These are phyloP conservation scores for Metarhizium rileyi DNA, from an alignment of 2,329 filamentous ascomycete species.

Conservation along the genomic window DNA sequence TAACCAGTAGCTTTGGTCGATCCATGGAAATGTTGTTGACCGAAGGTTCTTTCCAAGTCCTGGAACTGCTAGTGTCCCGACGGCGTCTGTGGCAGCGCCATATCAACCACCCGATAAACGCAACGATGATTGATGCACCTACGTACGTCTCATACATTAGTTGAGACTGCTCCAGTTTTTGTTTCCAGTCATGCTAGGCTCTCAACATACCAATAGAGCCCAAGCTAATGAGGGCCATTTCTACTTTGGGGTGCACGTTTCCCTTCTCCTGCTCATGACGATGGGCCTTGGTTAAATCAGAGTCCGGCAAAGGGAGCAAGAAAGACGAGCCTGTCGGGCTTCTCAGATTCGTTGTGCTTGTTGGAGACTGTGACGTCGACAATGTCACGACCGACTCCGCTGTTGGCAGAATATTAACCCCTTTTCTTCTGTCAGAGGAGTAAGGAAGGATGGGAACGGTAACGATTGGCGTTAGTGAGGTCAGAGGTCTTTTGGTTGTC, in stretches of 20 bases:
- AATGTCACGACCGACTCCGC: not conserved
- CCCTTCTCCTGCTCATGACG: slow-evolving; percentile 1
- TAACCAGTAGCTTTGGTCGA: slow-evolving; percentile 6
- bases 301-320: not conserved
- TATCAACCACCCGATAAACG: slow-evolving; percentile 34
- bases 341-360: not conserved
- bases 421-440: slow-evolving; percentile 6
- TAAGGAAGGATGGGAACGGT: slow-evolving; percentile 1
- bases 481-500: not conserved
- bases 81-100: slow-evolving; percentile 23
- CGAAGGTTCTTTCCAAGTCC: slow-evolving; percentile 16
- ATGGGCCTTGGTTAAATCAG: not conserved
- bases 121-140: slow-evolving; percentile 35
- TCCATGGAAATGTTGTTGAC: not conserved
- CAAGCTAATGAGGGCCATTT: slow-evolving; percentile 13
- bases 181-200: not conserved
- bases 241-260: slow-evolving; percentile 3
- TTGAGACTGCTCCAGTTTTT: not conserved
- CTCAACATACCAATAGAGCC: slow-evolving; percentile 12
- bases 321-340: not conserved
- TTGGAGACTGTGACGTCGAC: not conserved
- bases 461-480: slow-evolving; percentile 1
- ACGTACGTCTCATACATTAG: not conserved
- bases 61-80: slow-evolving; percentile 22
- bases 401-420: not conserved